Evolutionary conservation across 176 grass and related monocot species (phyloP).

Genomic region (Carex parvula): DNA sequence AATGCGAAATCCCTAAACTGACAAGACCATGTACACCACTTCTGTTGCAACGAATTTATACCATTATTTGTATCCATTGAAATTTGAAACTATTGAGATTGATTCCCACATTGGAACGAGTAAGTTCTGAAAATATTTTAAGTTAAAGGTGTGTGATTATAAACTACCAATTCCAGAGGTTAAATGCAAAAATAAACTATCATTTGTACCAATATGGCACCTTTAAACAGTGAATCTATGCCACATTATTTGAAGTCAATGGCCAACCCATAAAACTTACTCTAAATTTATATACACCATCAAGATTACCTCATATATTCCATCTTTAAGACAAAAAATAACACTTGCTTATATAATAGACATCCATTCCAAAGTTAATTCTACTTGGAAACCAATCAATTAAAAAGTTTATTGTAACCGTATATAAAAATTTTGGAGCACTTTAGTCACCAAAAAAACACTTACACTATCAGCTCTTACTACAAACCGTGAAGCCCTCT

Average conservation of each 20-base stretch:
- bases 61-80: neutral
- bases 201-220: neutral
- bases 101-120: neutral
- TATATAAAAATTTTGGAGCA: neutral
- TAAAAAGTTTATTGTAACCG: neutral
- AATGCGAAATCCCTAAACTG: neutral
- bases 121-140: neutral
- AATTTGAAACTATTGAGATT: neutral
- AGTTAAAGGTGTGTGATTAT: neutral
- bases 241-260: neutral
- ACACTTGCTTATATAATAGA: neutral
- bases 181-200: neutral
- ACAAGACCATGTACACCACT: neutral
- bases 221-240: neutral
- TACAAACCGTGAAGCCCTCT: slow-evolving; percentile 61
- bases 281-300: neutral
- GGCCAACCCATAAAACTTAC: neutral
- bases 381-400: slow-evolving; percentile 10
- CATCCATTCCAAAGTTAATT: slow-evolving; percentile 17
- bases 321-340: neutral
- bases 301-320: neutral
- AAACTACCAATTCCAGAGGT: neutral
- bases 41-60: neutral
- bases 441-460: slow-evolving; percentile 25
- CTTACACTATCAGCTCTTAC: slow-evolving; percentile 87